These are phyloP conservation scores for Stentor coeruleus DNA, from an alignment of 73 alveolate genomes.

Conservation along the genomic window DNA sequence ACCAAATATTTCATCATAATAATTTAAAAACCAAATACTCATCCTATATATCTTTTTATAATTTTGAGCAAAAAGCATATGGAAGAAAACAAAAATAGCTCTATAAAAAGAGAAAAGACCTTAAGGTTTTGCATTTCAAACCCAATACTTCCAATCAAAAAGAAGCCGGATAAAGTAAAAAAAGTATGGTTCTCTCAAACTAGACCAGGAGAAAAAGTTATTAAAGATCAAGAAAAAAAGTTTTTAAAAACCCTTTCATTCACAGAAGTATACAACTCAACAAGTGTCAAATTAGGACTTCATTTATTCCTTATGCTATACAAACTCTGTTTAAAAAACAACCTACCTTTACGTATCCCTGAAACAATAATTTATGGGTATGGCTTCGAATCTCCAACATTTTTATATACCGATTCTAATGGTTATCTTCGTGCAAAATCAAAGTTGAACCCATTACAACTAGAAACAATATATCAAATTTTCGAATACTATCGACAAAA, in stretches of 20 bases:
- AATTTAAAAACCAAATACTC: too few species aligned
- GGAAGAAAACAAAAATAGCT: too few species aligned
- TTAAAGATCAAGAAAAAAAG: neutral
- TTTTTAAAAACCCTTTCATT: neutral
- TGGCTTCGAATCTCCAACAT: conserved; percentile 27
- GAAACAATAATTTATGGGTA: conserved; percentile 18
- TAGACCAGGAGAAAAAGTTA: neutral
- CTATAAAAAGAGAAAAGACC: too few species aligned
- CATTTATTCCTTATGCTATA: too few species aligned
- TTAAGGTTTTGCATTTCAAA: too few species aligned
- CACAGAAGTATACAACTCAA: neutral
- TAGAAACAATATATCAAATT: neutral
- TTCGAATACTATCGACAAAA: neutral
- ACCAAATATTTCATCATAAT: too few species aligned
- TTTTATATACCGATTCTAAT: conserved; percentile 13
- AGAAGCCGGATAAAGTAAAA: too few species aligned
- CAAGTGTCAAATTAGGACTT: neutral
- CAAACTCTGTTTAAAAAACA: too few species aligned
- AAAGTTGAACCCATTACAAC: neutral
- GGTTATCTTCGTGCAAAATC: neutral
- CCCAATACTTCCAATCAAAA: too few species aligned
- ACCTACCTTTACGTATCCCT: neutral
- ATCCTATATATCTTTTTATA: too few species aligned
- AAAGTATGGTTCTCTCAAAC: neutral
- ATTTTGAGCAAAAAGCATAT: too few species aligned